These are phyloP conservation scores for Saccharomycopsis vini DNA, from an alignment of 805 yeast genomes.

Conservation along the genomic window DNA sequence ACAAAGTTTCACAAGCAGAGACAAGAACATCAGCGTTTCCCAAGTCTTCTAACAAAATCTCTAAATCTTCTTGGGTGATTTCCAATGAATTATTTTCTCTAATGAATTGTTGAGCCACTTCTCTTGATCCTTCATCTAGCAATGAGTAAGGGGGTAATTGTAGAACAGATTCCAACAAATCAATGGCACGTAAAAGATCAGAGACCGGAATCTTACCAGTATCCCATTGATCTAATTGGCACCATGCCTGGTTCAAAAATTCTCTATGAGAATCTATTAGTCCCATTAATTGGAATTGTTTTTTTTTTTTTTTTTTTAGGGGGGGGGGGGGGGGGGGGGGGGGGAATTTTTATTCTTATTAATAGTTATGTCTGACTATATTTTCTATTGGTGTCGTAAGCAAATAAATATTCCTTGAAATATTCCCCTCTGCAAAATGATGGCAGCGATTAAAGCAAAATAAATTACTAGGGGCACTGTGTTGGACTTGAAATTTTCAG, in stretches of 20 bases:
- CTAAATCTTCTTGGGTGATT: constrained; percentile 2
- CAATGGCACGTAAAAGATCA: background rate
- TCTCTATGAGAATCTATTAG: background rate
- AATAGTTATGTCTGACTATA: too few relatives aligned
- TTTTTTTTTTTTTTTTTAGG: too few relatives aligned
- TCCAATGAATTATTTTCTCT: background rate
- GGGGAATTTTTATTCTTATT: too few relatives aligned
- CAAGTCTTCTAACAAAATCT: constrained; percentile 1
- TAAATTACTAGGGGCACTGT: too few relatives aligned
- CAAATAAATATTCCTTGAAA: too few relatives aligned
- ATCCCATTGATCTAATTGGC: background rate
- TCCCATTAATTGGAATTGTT: too few relatives aligned
- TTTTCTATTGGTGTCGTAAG: too few relatives aligned
- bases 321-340: too few relatives aligned
- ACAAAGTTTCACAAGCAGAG: background rate
- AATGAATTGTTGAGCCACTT: background rate
- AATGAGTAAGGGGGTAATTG: background rate
- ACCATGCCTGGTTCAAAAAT: background rate
- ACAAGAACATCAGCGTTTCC: background rate
- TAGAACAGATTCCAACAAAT: background rate
- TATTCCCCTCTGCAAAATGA: too few relatives aligned
- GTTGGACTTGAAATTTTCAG: too few relatives aligned
- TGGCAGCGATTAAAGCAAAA: too few relatives aligned
- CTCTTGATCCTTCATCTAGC: background rate
- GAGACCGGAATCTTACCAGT: background rate